These are phyloP conservation scores for Pseudoturritis turrita DNA, from an alignment of 345 rosid species.

Conservation along the genomic window DNA sequence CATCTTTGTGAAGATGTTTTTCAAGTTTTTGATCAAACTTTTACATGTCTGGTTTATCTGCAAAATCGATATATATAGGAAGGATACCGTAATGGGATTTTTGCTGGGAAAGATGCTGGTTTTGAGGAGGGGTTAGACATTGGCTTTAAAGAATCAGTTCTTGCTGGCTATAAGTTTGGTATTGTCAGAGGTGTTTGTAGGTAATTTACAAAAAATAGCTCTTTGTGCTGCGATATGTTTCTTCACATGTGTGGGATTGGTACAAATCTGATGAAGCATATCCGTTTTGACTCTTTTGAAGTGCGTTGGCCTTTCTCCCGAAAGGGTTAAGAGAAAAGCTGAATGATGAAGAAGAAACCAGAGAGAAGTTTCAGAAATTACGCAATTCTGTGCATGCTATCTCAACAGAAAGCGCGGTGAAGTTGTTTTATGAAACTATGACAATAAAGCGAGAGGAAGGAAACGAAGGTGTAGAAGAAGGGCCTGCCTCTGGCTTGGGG, in stretches of 20 bases:
- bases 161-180: constrained; percentile 67
- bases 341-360: constrained; percentile 40
- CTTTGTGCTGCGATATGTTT: background rate
- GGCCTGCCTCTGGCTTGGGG: constrained; percentile 22
- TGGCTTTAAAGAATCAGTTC: constrained; percentile 63
- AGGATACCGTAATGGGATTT: constrained; percentile 72
- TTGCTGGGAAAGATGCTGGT: constrained; percentile 62
- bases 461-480: constrained; percentile 15
- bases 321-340: constrained; percentile 43
- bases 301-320: constrained; percentile 52
- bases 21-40: background rate
- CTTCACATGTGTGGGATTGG: too few relatives aligned
- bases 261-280: background rate
- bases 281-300: background rate
- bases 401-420: constrained; percentile 49
- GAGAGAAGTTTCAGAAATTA: constrained; percentile 35
- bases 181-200: constrained; percentile 67
- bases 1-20: background rate
- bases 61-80: constrained; percentile 29
- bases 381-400: constrained; percentile 38
- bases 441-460: constrained; percentile 26
- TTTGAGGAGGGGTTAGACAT: constrained; percentile 62
- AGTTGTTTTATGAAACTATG: constrained; percentile 36
- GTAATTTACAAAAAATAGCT: constrained; percentile 22
- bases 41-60: background rate